These are phyloP conservation scores for Leccinum subtestaceum DNA, from an alignment of 768 basidiomycete species.

Conservation along the genomic window DNA sequence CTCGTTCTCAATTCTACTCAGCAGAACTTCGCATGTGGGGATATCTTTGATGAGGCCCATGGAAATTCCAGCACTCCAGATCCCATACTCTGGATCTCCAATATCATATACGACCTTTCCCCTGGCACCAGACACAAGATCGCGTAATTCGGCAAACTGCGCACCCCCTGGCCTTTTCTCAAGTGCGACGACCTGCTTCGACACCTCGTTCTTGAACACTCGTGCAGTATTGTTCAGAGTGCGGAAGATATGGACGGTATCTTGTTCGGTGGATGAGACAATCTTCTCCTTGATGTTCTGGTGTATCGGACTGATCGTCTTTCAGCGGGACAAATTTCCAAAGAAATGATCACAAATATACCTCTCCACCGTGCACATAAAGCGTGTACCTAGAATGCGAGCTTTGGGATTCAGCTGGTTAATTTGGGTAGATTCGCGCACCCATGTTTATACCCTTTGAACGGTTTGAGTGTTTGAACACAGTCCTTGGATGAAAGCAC, in stretches of 20 bases:
- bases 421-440: slow-evolving; percentile 8
- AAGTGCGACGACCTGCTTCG: slow-evolving; percentile 80
- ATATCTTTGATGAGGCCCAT: slow-evolving; percentile 80
- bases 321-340: neutral
- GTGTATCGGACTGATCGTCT: slow-evolving; percentile 70
- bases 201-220: slow-evolving; percentile 84
- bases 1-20: slow-evolving; percentile 69
- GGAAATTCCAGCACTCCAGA: slow-evolving; percentile 72
- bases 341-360: slow-evolving; percentile 25
- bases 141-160: slow-evolving; percentile 80
- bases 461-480: neutral
- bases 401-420: neutral
- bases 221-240: slow-evolving; percentile 80
- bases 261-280: slow-evolving; percentile 75
- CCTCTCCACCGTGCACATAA: slow-evolving; percentile 91
- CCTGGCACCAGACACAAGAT: slow-evolving; percentile 71
- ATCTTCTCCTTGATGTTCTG: slow-evolving; percentile 89
- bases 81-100: slow-evolving; percentile 84
- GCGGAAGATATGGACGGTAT: slow-evolving; percentile 89
- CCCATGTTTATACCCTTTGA: slow-evolving; percentile 85
- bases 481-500: slow-evolving; percentile 24
- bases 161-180: slow-evolving; percentile 81
- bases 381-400: slow-evolving; percentile 58
- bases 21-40: slow-evolving; percentile 73
- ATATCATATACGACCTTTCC: slow-evolving; percentile 74